phyloP scores from a whole-genome alignment of 345 rosid genomes.

The Bretschneidera sinensis region DNA sequence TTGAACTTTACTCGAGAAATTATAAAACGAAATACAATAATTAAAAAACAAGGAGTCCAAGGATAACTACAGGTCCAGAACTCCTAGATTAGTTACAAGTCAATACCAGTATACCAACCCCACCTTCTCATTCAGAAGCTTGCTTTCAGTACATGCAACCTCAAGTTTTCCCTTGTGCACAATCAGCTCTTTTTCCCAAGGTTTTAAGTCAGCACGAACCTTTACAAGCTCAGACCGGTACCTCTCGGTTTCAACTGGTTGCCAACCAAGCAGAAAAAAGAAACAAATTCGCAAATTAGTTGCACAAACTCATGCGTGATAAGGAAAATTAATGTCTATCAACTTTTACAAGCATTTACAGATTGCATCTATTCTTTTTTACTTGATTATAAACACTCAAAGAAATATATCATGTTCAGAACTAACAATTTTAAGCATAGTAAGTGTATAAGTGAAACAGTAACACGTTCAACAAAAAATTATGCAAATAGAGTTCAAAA shows the following conservation, averaged over 20 bases:
- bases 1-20: not conserved
- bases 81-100: not conserved
- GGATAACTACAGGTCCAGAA: not conserved
- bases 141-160: slow-evolving; percentile 75
- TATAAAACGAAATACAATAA: not conserved
- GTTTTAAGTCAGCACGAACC: slow-evolving; percentile 84
- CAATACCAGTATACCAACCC: slow-evolving; percentile 12
- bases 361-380: not conserved
- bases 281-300: not conserved
- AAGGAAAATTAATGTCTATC: not conserved
- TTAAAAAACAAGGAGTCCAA: not conserved
- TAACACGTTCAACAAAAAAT: slow-evolving; percentile 7
- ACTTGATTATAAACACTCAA: not conserved
- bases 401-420: not conserved
- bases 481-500: slow-evolving; percentile 10
- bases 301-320: not conserved
- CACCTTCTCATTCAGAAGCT: slow-evolving; percentile 83
- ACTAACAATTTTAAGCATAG: not conserved
- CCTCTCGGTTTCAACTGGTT: slow-evolving; percentile 80
- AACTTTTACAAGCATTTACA: not conserved
- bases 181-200: slow-evolving; percentile 87
- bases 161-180: slow-evolving; percentile 88
- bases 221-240: slow-evolving; percentile 70
- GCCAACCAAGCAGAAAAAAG: slow-evolving; percentile 22
- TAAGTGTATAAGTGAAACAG: not conserved